Conservation (phyloP, 345 rosid species). For the Leavenworthia alabamica region DNA sequence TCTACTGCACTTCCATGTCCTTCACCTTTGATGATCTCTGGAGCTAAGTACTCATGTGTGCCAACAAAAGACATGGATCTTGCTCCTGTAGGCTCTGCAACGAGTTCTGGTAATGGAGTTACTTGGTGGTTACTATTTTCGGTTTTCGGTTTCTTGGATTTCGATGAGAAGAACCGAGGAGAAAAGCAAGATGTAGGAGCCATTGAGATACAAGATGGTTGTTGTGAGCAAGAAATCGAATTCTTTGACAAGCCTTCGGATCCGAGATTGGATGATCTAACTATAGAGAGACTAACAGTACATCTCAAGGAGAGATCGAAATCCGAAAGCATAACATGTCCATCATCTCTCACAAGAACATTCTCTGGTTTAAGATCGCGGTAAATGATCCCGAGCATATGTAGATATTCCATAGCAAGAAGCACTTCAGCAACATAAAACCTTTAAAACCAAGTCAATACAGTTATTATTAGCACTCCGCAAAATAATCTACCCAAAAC, state of each 20-base stretch:
- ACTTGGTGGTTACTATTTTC: too few relatives aligned
- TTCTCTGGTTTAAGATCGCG: slow-evolving; percentile 87
- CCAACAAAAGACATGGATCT: slow-evolving; percentile 91
- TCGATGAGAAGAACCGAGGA: slow-evolving; percentile 51
- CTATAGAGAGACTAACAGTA: slow-evolving; percentile 49
- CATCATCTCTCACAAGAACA: slow-evolving; percentile 86
- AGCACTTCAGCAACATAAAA: slow-evolving; percentile 79
- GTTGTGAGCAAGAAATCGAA: slow-evolving; percentile 46
- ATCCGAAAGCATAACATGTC: slow-evolving; percentile 86
- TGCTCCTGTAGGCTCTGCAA: slow-evolving; percentile 90
- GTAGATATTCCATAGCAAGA: slow-evolving; percentile 78
- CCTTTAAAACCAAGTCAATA: slow-evolving; percentile 37
- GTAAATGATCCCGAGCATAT: slow-evolving; percentile 80
- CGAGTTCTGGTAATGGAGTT: too few relatives aligned
- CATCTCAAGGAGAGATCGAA: slow-evolving; percentile 79
- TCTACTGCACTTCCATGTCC: slow-evolving; percentile 87
- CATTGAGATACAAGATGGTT: slow-evolving; percentile 49
- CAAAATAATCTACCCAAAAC: too few relatives aligned
- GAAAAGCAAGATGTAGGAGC: slow-evolving; percentile 57
- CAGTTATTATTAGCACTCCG: too few relatives aligned
- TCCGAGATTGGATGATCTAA: slow-evolving; percentile 42
- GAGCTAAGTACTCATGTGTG: slow-evolving; percentile 87
- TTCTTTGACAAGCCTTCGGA: slow-evolving; percentile 45
- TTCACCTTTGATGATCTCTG: slow-evolving; percentile 79
- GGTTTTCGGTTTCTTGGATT: too few relatives aligned